Conservation (phyloP, 768 basidiomycete genomes). For the Lentinula sp. region DNA sequence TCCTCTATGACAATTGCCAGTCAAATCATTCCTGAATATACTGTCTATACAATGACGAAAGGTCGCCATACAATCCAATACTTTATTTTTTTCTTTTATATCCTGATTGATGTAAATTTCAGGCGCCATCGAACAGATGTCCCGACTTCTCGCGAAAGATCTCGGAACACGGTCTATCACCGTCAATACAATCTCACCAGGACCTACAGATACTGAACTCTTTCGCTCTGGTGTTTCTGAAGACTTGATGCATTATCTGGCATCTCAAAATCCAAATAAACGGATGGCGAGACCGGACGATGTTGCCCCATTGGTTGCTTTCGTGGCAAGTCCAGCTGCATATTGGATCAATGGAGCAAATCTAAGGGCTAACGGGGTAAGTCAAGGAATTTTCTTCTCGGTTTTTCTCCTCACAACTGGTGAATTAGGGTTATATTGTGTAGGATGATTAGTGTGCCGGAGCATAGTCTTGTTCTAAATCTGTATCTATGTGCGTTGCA, state of each 20-base stretch:
- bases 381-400: conserved; percentile 11
- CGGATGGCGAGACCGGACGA: conserved; percentile 46
- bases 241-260: conserved; percentile 37
- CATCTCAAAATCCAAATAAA: conserved; percentile 38
- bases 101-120: background rate
- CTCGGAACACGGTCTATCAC: conserved; percentile 48
- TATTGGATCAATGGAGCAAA: conserved; percentile 57
- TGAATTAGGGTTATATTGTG: background rate
- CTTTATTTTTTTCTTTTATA: background rate
- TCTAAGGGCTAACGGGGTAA: conserved; percentile 51
- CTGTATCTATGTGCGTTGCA: no score
- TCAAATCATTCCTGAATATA: conserved; percentile 36
- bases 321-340: conserved; percentile 45
- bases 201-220: conserved; percentile 48
- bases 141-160: conserved; percentile 53
- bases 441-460: background rate
- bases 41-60: conserved; percentile 50
- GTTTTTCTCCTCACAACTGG: background rate
- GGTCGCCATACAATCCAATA: background rate
- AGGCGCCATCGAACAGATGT: conserved; percentile 54
- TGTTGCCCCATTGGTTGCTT: conserved; percentile 46
- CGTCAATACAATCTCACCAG: conserved; percentile 52
- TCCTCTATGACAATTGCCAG: conserved; percentile 40
- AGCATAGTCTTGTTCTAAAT: background rate
- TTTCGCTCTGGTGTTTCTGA: conserved; percentile 52